Conservation (phyloP, 768 basidiomycete species). For the Lactarius deliciosus region DNA sequence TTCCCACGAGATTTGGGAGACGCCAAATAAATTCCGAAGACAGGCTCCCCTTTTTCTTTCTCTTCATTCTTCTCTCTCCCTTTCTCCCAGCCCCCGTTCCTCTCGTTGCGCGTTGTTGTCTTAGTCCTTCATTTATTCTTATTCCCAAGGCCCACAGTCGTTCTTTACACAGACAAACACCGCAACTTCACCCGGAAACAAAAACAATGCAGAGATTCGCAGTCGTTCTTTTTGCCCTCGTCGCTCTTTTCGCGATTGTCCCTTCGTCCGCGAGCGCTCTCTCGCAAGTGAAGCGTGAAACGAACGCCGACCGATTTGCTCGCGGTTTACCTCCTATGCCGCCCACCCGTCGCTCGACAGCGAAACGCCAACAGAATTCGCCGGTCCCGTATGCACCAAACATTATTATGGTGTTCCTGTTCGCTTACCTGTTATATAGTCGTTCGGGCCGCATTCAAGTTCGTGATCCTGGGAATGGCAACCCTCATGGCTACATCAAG, state of each 20-base stretch:
- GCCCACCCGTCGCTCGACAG: background rate
- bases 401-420: background rate
- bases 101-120: background rate
- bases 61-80: background rate
- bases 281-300: background rate
- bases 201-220: conserved; percentile 14
- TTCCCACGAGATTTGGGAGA: conserved; percentile 1
- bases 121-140: conserved; percentile 1
- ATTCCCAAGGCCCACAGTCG: background rate
- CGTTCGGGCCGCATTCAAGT: background rate
- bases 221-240: conserved; percentile 9
- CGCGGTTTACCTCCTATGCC: conserved; percentile 8
- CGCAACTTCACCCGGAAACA: background rate
- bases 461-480: background rate
- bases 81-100: background rate
- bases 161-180: background rate
- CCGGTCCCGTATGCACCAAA: background rate
- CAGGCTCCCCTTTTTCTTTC: background rate
- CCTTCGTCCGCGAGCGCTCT: background rate
- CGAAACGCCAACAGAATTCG: background rate
- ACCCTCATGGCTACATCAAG: background rate
- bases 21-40: background rate
- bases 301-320: conserved; percentile 1
- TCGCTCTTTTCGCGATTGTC: conserved; percentile 10
- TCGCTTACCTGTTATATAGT: background rate